Evolutionary conservation across 495 filamentous ascomycete genomes (phyloP), one percentile per base, ranked within the genome.

Genomic region (Lentithecium fluviatile): DNA sequence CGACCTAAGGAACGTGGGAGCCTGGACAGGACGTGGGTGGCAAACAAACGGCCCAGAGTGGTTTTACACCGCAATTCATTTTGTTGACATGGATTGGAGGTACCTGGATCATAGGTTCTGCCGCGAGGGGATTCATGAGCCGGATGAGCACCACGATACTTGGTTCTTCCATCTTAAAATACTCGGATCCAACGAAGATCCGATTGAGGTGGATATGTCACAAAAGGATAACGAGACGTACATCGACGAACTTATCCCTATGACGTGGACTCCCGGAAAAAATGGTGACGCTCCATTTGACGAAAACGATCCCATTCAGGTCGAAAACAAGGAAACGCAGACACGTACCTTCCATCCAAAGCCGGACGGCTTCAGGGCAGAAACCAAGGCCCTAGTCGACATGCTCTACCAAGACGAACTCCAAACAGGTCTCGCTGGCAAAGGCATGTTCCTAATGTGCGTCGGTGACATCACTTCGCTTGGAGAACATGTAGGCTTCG

Each of bases 21-120:
- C 10, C 10, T 10, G 36, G 6, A 10, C 8, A 11, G 42, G n/a
- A n/a, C n/a, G 36, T n/a, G 20, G 5, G 10, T 7, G 8, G 6
- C 34, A n/a, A 7, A 8, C 10, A 11, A 21, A 4, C 3, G 10
- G 25, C 8, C 12, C 10, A n/a, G 6, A 12, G 23, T 15, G 7
- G 5, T 58, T 24, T 20, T 7, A 46, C n/a, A 20, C 45, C 13
- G 17, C 56, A 6, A 43, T 59, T 19, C 7, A 43, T 21, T 59
- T 37, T 10, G 36, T 59, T 12, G 36, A 59, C 24, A 17, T 59
- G 19, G 56, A 59, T 40, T 43, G 34, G 34, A 15, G n/a, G 40
- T 59, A 59, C 36, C 21, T 4, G 6, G 34, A 40, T 11, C 56
- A 59, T 29, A 50, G 56, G 23, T 59, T 59, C 47, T 59, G 56